Conservation (phyloP, 1,284 basidiomycete species). For the Ceratobasidium papillatum region DNA sequence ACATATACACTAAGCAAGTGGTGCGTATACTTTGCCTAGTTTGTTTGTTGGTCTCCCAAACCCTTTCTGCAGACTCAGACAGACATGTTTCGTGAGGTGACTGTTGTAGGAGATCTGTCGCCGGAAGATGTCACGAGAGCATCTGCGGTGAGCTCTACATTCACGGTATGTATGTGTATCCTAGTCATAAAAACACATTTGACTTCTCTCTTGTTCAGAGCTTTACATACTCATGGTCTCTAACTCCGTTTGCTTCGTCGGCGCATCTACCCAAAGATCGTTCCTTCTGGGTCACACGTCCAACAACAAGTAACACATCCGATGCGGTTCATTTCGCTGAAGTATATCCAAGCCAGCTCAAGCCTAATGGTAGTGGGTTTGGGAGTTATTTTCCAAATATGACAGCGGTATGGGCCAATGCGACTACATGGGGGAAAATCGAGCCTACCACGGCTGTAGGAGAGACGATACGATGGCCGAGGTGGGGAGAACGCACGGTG, state of each 20-base stretch:
- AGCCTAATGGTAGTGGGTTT: slow-evolving; percentile 14
- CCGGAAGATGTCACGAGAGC: slow-evolving; percentile 20
- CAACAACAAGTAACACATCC: background rate
- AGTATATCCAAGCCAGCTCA: slow-evolving; percentile 16
- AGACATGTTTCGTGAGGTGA: background rate
- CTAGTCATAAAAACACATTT: background rate
- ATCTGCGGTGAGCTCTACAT: background rate
- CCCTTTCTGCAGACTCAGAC: slow-evolving; percentile 1
- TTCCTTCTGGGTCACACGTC: slow-evolving; percentile 14
- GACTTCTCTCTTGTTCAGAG: background rate
- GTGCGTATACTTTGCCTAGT: background rate
- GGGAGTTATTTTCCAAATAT: slow-evolving; percentile 25
- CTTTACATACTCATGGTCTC: slow-evolving; percentile 9
- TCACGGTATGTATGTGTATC: background rate
- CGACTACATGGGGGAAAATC: background rate
- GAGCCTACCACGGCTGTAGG: background rate
- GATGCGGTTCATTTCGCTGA: slow-evolving; percentile 31
- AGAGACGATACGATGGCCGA: slow-evolving; percentile 25
- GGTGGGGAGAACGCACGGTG: slow-evolving; percentile 31
- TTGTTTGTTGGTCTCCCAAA: background rate
- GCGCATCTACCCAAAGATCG: slow-evolving; percentile 30
- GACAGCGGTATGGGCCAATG: slow-evolving; percentile 34
- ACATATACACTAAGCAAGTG: slow-evolving; percentile 24
- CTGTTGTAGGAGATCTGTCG: slow-evolving; percentile 25
- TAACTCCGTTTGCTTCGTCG: slow-evolving; percentile 22